Evolutionary conservation across 495 filamentous ascomycete species (phyloP), one percentile per base, ranked within the genome.

Genomic region (Xylaria acuta): DNA sequence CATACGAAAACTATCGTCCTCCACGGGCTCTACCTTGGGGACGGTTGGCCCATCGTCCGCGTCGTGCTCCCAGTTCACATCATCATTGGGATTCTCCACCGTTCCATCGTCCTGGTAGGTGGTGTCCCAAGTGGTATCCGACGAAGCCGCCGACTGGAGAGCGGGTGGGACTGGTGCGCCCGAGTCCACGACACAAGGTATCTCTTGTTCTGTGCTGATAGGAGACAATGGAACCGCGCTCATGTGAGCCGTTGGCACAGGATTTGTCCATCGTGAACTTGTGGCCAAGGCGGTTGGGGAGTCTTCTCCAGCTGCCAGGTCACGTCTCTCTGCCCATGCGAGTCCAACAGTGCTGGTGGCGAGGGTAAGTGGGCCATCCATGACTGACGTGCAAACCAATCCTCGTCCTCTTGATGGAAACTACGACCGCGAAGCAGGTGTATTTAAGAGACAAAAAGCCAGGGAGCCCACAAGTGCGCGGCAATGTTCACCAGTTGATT

Each of bases 181-280:
- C 16, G 81, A 73, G 49, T 75, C 80, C 49, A 76, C 74, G 38
- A 79, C 75, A 47, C 76, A 74, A 20, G 79, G 71, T 18, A 78
- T 74, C 53, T 84, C 84, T 75, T 83, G 76, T 75, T 81, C 83
- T 73, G 82, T 84, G 79, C 84, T 86, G 74, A 85, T 81, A 70
- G 85, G 85, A 54, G 85, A 86, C 71, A 86, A 77, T 75, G 86
- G 85, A 73, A 81, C 83, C 32, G 80, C 83, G 36, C 81, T 80
- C 68, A 79, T 78, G 62, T 75, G 78, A 64, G 78, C 73, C 64
- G 70, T 73, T 54, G 82, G 75, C 49, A 80, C 63, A 7, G 82
- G 77, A 59, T 78, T 75, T 36, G 80, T 49, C 83, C 82, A 85
- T 65, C 82, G 76, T 41, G 83, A 77, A 41, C 75, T 78, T 14